These are phyloP conservation scores for Cyberlindnera mississippiensis DNA, from an alignment of 805 yeast genomes.

Conservation along the genomic window DNA sequence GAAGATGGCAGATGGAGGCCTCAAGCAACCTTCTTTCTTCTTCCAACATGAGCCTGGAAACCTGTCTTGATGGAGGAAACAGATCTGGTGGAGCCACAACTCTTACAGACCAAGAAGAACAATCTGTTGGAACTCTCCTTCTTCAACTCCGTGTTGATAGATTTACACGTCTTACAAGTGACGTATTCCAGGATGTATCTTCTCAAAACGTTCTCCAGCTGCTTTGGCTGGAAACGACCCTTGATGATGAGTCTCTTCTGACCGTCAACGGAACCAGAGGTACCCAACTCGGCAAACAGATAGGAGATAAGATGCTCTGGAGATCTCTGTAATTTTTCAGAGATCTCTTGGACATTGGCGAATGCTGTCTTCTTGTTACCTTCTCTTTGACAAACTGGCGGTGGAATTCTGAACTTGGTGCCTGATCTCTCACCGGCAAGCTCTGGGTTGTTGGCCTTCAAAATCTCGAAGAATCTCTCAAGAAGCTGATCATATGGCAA, in stretches of 20 bases:
- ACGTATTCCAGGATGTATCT: slow-evolving; percentile 96
- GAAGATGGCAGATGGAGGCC: neutral
- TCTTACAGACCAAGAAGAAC: slow-evolving; percentile 95
- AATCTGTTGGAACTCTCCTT: slow-evolving; percentile 95
- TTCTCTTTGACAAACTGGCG: slow-evolving; percentile 95
- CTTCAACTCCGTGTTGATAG: slow-evolving; percentile 92
- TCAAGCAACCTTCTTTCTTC: slow-evolving; percentile 61
- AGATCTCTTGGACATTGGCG: slow-evolving; percentile 92
- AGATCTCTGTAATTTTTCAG: slow-evolving; percentile 90
- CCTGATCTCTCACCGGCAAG: slow-evolving; percentile 95
- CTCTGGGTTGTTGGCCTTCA: slow-evolving; percentile 94
- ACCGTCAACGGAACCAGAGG: slow-evolving; percentile 98
- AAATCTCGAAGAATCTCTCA: slow-evolving; percentile 78
- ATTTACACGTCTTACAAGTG: slow-evolving; percentile 97
- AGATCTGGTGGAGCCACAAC: slow-evolving; percentile 96
- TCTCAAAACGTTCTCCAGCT: slow-evolving; percentile 93
- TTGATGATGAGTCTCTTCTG: slow-evolving; percentile 93
- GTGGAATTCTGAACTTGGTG: slow-evolving; percentile 92
- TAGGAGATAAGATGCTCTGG: slow-evolving; percentile 97
- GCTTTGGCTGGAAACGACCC: slow-evolving; percentile 98
- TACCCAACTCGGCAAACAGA: slow-evolving; percentile 97
- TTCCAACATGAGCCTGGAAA: slow-evolving; percentile 97
- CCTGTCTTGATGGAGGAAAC: slow-evolving; percentile 98
- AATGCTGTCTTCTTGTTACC: slow-evolving; percentile 95
- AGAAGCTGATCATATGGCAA: slow-evolving; percentile 74